Percentiles rank a stretch among this genome's conserved stretches.
These are phyloP conservation scores for Brettanomyces anomalus DNA, from an alignment of 805 yeast genomes.

Conservation along the genomic window DNA sequence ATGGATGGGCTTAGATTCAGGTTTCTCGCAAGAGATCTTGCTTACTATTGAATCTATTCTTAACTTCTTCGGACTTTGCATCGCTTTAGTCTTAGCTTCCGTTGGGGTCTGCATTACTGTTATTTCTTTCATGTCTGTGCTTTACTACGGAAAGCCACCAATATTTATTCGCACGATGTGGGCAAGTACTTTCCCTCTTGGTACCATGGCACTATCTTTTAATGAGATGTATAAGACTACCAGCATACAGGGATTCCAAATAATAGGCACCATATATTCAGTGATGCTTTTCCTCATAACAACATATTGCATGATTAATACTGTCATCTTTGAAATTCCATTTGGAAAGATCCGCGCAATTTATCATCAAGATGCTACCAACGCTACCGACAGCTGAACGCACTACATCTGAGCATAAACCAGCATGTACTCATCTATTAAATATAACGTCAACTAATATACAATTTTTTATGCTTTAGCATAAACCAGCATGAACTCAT, in stretches of 20 bases:
- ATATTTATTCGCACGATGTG: slow-evolving; percentile 52
- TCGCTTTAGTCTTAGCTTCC: slow-evolving; percentile 22
- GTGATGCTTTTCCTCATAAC: slow-evolving; percentile 39
- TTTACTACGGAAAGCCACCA: slow-evolving; percentile 24
- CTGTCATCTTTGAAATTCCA: slow-evolving; percentile 26
- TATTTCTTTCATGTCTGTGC: slow-evolving; percentile 29
- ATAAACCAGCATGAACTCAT: background rate
- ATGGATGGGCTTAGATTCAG: slow-evolving; percentile 4
- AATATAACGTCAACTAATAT: background rate
- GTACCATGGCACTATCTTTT: slow-evolving; percentile 64
- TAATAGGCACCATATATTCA: slow-evolving; percentile 55
- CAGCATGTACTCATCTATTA: background rate
- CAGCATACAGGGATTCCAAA: slow-evolving; percentile 48
- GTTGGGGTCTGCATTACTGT: slow-evolving; percentile 31
- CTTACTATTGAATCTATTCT: slow-evolving; percentile 5
- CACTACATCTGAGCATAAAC: no score
- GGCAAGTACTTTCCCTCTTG: slow-evolving; percentile 88
- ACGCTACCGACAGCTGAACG: no score
- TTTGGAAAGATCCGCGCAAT: slow-evolving; percentile 5
- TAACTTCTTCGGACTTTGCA: slow-evolving; percentile 10
- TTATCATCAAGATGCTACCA: no score
- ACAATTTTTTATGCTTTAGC: background rate
- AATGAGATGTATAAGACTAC: slow-evolving; percentile 40
- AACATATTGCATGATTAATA: slow-evolving; percentile 31
- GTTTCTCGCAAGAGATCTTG: slow-evolving; percentile 4